A percentile compares a stretch with the other conserved stretches of the same genome.
These are phyloP conservation scores for Lactifluus volemus DNA, from an alignment of 768 basidiomycete genomes.

Conservation along the genomic window DNA sequence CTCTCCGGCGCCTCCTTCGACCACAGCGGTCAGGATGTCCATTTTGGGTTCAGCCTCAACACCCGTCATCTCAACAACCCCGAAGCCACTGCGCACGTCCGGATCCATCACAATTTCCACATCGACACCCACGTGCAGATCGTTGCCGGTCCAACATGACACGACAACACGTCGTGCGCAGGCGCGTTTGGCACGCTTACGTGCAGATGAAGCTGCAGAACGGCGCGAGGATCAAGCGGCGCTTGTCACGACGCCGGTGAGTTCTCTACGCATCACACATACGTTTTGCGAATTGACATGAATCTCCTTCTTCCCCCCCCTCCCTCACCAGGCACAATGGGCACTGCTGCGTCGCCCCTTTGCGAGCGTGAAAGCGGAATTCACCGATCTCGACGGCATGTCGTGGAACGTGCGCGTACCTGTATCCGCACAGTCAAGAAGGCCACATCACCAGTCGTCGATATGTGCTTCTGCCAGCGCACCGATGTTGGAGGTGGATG, in stretches of 20 bases:
- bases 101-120: background rate
- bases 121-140: background rate
- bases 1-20: background rate
- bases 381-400: conserved; percentile 51
- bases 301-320: background rate
- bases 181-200: conserved; percentile 5
- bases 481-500: background rate
- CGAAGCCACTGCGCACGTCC: background rate
- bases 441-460: background rate
- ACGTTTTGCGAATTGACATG: background rate
- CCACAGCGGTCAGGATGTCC: background rate
- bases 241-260: conserved; percentile 11
- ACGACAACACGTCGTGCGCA: conserved; percentile 10
- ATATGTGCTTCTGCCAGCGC: background rate
- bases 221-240: conserved; percentile 12
- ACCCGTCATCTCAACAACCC: background rate
- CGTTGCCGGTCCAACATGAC: conserved; percentile 4
- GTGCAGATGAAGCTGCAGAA: conserved; percentile 11
- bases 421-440: background rate
- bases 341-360: conserved; percentile 35
- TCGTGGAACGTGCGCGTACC: conserved; percentile 34
- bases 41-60: background rate
- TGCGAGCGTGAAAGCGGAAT: conserved; percentile 49
- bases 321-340: conserved; percentile 25
- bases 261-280: background rate